These are phyloP conservation scores for Lentinula aciculospora DNA, from an alignment of 768 basidiomycete species.

Conservation along the genomic window DNA sequence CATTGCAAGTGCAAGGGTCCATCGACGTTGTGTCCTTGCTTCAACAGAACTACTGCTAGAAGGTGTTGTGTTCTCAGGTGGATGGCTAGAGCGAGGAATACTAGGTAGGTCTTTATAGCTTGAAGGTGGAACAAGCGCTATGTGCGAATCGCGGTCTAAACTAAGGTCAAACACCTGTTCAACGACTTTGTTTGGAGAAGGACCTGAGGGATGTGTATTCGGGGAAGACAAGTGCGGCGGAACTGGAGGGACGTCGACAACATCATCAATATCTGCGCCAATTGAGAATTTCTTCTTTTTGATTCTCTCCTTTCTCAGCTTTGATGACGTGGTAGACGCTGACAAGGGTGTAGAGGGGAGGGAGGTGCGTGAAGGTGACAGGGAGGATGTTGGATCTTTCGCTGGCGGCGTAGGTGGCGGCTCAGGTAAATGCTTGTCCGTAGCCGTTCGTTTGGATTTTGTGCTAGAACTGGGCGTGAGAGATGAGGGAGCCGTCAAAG, in stretches of 20 bases:
- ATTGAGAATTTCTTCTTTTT: slow-evolving; percentile 2
- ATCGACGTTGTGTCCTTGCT: slow-evolving; percentile 16
- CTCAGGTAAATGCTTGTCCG: not conserved
- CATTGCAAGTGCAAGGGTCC: slow-evolving; percentile 44
- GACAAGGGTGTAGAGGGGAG: not conserved
- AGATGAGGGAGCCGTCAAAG: no score
- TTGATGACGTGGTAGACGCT: not conserved
- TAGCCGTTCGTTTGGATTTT: not conserved
- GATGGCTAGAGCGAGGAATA: not conserved
- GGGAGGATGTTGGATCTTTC: not conserved
- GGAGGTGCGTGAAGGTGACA: not conserved
- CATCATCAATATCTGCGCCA: not conserved
- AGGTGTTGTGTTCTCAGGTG: not conserved
- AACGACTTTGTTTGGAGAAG: not conserved
- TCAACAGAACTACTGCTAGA: not conserved
- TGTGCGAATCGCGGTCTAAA: not conserved
- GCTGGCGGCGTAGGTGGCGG: slow-evolving; percentile 1
- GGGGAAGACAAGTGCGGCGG: not conserved
- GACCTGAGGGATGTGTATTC: not conserved
- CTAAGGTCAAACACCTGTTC: not conserved
- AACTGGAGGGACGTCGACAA: not conserved
- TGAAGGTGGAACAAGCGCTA: no score
- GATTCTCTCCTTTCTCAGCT: not conserved
- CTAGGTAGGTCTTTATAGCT: not conserved
- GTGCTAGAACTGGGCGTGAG: not conserved